These are phyloP conservation scores for Skeletonema grethae DNA, from an alignment of 108 stramenopile genomes.

Conservation along the genomic window DNA sequence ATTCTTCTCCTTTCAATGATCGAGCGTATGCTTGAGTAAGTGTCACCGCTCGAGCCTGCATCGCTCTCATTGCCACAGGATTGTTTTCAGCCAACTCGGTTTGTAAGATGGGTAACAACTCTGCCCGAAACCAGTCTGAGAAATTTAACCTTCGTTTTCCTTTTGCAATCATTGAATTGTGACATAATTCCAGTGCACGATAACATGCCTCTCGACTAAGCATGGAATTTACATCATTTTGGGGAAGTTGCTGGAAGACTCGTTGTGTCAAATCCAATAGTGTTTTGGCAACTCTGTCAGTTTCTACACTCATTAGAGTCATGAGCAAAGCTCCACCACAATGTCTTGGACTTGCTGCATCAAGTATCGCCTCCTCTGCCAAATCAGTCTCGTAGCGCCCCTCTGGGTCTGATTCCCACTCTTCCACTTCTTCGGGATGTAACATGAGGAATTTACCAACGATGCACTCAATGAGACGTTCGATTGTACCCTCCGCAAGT, in stretches of 20 bases:
- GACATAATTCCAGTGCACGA: constrained; percentile 30
- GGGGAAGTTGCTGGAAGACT: constrained; percentile 16
- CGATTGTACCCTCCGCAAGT: constrained; percentile 22
- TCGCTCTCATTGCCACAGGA: constrained; percentile 27
- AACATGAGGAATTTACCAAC: constrained; percentile 35
- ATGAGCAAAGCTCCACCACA: constrained; percentile 28
- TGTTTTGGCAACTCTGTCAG: constrained; percentile 26
- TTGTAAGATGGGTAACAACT: constrained; percentile 20
- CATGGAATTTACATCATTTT: constrained; percentile 19
- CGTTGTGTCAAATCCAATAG: constrained; percentile 21
- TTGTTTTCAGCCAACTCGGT: constrained; percentile 18
- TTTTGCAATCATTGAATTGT: constrained; percentile 17
- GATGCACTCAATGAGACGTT: constrained; percentile 27
- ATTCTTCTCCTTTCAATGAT: constrained; percentile 34
- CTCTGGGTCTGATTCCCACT: constrained; percentile 39
- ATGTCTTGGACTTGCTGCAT: constrained; percentile 27
- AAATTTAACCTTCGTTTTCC: constrained; percentile 22
- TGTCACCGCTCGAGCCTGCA: constrained; percentile 38
- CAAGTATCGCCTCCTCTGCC: constrained; percentile 19
- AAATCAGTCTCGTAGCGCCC: constrained; percentile 37
- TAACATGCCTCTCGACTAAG: constrained; percentile 40
- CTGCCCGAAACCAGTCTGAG: constrained; percentile 30
- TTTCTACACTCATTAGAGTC: constrained; percentile 24
- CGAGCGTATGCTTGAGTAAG: constrained; percentile 27
- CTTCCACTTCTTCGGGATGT: constrained; percentile 26